A percentile compares a stretch with the other conserved stretches of the same genome.
phyloP scores from a whole-genome alignment of 116 monocot species.

The Dioscorea cayenensis region DNA sequence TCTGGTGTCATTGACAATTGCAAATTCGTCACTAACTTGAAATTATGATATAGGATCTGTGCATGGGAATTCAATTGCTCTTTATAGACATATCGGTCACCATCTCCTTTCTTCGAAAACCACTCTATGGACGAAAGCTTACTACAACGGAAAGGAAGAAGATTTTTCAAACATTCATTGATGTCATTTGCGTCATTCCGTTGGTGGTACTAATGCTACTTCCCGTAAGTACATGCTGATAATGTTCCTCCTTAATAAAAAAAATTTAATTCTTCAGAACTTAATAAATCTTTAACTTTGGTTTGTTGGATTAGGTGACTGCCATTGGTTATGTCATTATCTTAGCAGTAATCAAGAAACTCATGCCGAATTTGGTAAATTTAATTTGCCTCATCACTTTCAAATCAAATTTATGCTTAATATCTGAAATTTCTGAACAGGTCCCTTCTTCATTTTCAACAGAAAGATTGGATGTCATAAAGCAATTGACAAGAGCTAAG shows the following conservation, averaged over 20 bases:
- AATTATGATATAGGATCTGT: constrained; percentile 9
- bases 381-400: neutral
- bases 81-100: constrained; percentile 8
- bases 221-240: constrained; percentile 14
- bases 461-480: constrained; percentile 8
- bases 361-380: constrained; percentile 18
- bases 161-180: constrained; percentile 5
- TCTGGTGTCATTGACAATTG: neutral
- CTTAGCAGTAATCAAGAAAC: constrained; percentile 13
- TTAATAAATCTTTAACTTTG: neutral
- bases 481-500: constrained; percentile 23
- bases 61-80: constrained; percentile 19
- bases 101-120: neutral
- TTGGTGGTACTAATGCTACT: constrained; percentile 21
- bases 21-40: neutral
- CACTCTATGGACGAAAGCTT: constrained; percentile 7
- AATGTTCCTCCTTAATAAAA: neutral
- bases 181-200: constrained; percentile 19
- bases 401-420: neutral
- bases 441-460: constrained; percentile 23
- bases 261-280: no score
- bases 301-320: constrained; percentile 16
- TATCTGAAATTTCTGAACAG: neutral
- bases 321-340: constrained; percentile 14
- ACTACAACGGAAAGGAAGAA: constrained; percentile 17